A percentile compares a stretch with the other conserved stretches of the same genome.
Evolutionary conservation across 148 eudicot species (phyloP).

Genomic region (Silene latifolia): DNA sequence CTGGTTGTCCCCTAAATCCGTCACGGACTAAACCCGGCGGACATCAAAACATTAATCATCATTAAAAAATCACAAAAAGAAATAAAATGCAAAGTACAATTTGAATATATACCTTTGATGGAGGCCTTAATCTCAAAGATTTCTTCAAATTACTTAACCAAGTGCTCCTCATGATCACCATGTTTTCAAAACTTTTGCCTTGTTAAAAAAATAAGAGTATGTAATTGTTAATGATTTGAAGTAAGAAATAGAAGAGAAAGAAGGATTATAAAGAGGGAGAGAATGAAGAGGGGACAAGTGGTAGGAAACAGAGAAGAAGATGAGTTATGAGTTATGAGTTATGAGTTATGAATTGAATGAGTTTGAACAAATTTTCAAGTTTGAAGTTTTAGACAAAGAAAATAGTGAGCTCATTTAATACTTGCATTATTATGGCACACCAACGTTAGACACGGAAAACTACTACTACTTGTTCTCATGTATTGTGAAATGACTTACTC

Average conservation of each 20-base stretch:
- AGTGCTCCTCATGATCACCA: slow-evolving; percentile 18
- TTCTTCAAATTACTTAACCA: slow-evolving; percentile 9
- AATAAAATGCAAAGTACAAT: background rate
- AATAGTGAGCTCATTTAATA: background rate
- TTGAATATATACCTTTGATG: slow-evolving; percentile 15
- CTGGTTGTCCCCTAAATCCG: too few relatives aligned
- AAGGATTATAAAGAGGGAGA: background rate
- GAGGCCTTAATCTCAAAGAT: slow-evolving; percentile 5
- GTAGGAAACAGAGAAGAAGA: background rate
- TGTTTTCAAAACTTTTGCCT: background rate
- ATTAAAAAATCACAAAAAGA: too few relatives aligned
- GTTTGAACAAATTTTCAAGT: background rate
- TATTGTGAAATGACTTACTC: background rate
- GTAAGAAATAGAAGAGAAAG: background rate
- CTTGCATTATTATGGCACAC: background rate
- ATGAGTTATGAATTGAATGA: background rate
- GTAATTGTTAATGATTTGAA: background rate
- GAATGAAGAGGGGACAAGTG: background rate
- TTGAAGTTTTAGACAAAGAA: background rate
- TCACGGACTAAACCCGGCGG: too few relatives aligned
- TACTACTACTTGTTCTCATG: background rate
- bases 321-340: background rate
- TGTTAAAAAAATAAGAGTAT: background rate
- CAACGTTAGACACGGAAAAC: slow-evolving; percentile 4
- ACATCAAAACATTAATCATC: too few relatives aligned